These are phyloP conservation scores for Paraleonurus japonicus DNA, from an alignment of 257 asterid genomes.

Conservation along the genomic window DNA sequence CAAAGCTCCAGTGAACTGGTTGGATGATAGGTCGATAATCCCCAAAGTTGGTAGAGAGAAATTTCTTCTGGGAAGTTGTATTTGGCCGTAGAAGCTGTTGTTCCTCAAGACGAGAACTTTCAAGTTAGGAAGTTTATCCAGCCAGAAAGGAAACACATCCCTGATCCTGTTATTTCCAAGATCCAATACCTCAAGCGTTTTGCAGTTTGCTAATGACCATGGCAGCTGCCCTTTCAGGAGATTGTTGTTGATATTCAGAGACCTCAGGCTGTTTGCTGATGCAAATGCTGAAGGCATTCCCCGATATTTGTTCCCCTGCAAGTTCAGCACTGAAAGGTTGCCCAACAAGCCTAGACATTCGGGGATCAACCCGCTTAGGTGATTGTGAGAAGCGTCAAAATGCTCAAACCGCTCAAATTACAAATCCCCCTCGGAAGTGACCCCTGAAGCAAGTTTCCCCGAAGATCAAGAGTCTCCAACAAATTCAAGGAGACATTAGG, in stretches of 20 bases:
- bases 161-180: constrained; percentile 29
- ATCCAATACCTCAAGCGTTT: constrained; percentile 30
- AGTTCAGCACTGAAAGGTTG: constrained; percentile 25
- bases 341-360: constrained; percentile 28
- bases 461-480: constrained; percentile 28
- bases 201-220: constrained; percentile 27
- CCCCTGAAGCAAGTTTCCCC: constrained; percentile 28
- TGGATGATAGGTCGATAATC: constrained; percentile 27
- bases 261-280: constrained; percentile 18
- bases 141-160: constrained; percentile 30
- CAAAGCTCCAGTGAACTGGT: constrained; percentile 26
- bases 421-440: constrained; percentile 30
- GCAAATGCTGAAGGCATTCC: constrained; percentile 21
- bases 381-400: constrained; percentile 32
- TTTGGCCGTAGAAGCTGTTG: constrained; percentile 27
- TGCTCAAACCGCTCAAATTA: constrained; percentile 21
- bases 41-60: constrained; percentile 28
- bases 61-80: constrained; percentile 23
- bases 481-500: constrained; percentile 21
- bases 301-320: constrained; percentile 22
- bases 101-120: constrained; percentile 30
- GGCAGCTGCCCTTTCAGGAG: constrained; percentile 32
- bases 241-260: constrained; percentile 30
- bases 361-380: constrained; percentile 21
- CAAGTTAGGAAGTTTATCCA: constrained; percentile 27